Evolutionary conservation across 768 basidiomycete genomes (phyloP), one percentile per base, ranked within the genome.

Genomic region (Serendipita sp.): DNA sequence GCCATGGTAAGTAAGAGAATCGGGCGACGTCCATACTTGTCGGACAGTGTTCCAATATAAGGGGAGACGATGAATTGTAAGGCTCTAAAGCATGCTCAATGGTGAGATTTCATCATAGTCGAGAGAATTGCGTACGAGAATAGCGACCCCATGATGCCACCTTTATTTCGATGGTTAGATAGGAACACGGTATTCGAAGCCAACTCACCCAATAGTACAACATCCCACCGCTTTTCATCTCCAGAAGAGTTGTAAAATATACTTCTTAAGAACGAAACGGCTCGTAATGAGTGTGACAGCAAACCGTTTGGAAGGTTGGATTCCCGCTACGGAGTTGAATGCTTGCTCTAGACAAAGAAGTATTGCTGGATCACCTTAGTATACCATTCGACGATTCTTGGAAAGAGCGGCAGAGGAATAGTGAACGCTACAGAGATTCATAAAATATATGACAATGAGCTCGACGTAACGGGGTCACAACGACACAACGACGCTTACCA

Each of bases 321-420:
- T 75, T 96, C 92, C 68, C 86, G 81, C 82, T 91, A 70, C 28
- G 63, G 36, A 65, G 7, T n/a, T 41, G 46, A 63, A 64, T 18
- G 46, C 45, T 47, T 48, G 41, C 44, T 44, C 7, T 32, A 44
- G 44, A 35, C 5, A 16, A 34, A 46, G 32, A 62, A 36, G 52
- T 60, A 66, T n/a, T 54, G 30, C 36, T 28, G 23, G 73, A 82
- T 70, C 68, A 87, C 89, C 71, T 83, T 74, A 0, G 85, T 85
- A 72, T 92, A 94, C 88, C 88, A 92, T 75, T 94, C 86, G 47
- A 96, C 93, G 60, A 98, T 78, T n/a, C 94, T 84, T n/a, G 95
- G 95, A 74, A 97, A 97, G 35, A 97, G 82, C 23, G 95, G 95
- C n/a, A 97, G 79, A 8, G 92, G 93, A 52, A 95, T 89, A 28